Evolutionary conservation across 164 flowering plant genomes (phyloP).

Genomic region (Cinnamomum chago): DNA sequence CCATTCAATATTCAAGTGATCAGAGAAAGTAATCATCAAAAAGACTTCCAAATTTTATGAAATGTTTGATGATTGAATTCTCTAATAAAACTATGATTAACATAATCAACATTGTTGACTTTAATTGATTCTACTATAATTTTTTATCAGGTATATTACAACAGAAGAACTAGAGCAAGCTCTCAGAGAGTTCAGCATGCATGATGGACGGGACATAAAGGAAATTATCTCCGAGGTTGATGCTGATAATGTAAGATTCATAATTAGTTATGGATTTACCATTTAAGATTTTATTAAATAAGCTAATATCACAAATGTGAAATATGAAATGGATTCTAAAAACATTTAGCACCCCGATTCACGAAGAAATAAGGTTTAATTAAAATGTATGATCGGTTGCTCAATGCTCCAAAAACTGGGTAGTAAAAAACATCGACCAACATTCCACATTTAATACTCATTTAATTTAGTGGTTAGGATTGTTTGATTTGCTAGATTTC

Average conservation of each 20-base stretch:
- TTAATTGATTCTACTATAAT: background rate
- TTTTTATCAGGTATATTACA: conserved; percentile 58
- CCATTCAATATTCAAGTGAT: background rate
- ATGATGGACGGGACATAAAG: conserved; percentile 73
- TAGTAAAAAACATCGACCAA: background rate
- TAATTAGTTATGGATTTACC: background rate
- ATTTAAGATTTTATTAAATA: no score
- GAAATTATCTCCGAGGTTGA: conserved; percentile 93
- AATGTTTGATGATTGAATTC: background rate
- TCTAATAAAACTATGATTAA: background rate
- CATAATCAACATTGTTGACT: background rate
- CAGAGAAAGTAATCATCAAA: background rate
- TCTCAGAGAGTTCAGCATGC: conserved; percentile 79
- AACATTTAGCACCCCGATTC: no score
- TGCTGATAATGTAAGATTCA: conserved; percentile 60
- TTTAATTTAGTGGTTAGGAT: no score
- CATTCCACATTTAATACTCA: no score
- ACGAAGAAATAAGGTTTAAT: no score
- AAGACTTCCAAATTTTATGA: no score
- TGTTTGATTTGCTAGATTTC: no score
- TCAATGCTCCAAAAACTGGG: no score
- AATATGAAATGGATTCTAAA: no score
- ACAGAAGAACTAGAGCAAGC: conserved; percentile 93
- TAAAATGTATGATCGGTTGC: no score
- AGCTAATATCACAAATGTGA: background rate